Conservation (phyloP, 2,329 filamentous ascomycete genomes). For the Arthroderma sp. region DNA sequence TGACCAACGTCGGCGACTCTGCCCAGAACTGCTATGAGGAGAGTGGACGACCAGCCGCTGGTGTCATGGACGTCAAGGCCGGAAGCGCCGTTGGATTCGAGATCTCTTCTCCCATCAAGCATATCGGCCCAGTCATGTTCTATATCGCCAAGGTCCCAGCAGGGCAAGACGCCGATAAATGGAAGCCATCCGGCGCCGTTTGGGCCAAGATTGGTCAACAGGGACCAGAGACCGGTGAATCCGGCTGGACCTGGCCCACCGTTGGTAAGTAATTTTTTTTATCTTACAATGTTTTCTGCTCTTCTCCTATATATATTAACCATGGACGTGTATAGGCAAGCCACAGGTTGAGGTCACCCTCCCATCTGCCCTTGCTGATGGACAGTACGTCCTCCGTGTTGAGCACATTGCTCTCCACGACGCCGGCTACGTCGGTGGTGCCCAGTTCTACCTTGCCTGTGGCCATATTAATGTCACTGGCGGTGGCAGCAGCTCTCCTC, state of each 20-base stretch:
- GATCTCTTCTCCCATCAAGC: constrained; percentile 30
- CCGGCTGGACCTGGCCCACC: constrained; percentile 17
- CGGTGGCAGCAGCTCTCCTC: constrained; percentile 10
- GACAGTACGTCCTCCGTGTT: constrained; percentile 5
- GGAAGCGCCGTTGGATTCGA: constrained; percentile 35
- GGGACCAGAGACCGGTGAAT: constrained; percentile 29
- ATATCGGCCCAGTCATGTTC: constrained; percentile 30
- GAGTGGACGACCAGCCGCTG: background rate
- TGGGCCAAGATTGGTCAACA: constrained; percentile 35
- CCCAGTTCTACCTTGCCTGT: constrained; percentile 9
- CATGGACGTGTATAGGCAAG: background rate
- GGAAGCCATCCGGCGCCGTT: constrained; percentile 25
- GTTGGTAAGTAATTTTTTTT: background rate
- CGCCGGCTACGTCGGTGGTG: constrained; percentile 2
- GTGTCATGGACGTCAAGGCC: constrained; percentile 20
- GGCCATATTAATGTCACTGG: constrained; percentile 12
- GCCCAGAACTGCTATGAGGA: background rate
- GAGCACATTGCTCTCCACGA: constrained; percentile 7
- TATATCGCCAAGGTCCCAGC: constrained; percentile 30
- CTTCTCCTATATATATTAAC: background rate
- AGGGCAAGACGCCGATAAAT: constrained; percentile 26
- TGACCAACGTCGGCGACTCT: background rate
- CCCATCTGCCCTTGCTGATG: constrained; percentile 1
- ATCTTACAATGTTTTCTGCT: background rate
- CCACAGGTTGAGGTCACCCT: background rate